A percentile compares a stretch with the other conserved stretches of the same genome.
Evolutionary conservation across 23 red algal genomes (phyloP).

Genomic region (Cyanidium caldarium): DNA sequence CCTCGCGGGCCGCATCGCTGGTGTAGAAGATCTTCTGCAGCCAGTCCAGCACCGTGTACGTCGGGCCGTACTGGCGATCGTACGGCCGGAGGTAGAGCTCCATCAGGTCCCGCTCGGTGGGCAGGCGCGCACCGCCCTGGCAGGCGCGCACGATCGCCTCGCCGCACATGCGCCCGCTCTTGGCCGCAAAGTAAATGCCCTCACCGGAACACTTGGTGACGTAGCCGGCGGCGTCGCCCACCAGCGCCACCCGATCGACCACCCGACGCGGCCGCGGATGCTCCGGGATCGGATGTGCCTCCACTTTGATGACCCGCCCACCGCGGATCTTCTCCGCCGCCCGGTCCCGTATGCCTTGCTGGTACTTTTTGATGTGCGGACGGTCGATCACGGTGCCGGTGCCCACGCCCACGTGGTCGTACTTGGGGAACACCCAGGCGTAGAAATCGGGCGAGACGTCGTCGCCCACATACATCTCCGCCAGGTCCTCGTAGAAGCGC

Average conservation of each 20-base stretch:
- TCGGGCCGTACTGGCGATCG: slow-evolving; percentile 95
- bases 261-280: slow-evolving; percentile 89
- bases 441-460: slow-evolving; percentile 98
- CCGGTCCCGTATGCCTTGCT: slow-evolving; percentile 82
- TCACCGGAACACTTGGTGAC: slow-evolving; percentile 97
- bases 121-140: slow-evolving; percentile 41
- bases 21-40: slow-evolving; percentile 88
- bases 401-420: slow-evolving; percentile 97
- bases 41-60: slow-evolving; percentile 91
- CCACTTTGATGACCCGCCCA: slow-evolving; percentile 90
- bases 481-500: slow-evolving; percentile 94
- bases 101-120: slow-evolving; percentile 64
- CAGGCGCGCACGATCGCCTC: slow-evolving; percentile 59
- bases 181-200: slow-evolving; percentile 99
- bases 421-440: slow-evolving; percentile 99
- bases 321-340: slow-evolving; percentile 73
- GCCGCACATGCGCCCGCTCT: slow-evolving; percentile 87
- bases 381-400: slow-evolving; percentile 94
- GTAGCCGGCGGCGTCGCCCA: slow-evolving; percentile 96
- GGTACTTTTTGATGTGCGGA: slow-evolving; percentile 87
- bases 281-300: slow-evolving; percentile 98
- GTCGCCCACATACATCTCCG: slow-evolving; percentile 99
- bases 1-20: slow-evolving; percentile 74
- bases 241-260: slow-evolving; percentile 69
- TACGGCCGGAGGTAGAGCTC: slow-evolving; percentile 61